Conservation (phyloP, 345 rosid species). For the Lepidium africanum region DNA sequence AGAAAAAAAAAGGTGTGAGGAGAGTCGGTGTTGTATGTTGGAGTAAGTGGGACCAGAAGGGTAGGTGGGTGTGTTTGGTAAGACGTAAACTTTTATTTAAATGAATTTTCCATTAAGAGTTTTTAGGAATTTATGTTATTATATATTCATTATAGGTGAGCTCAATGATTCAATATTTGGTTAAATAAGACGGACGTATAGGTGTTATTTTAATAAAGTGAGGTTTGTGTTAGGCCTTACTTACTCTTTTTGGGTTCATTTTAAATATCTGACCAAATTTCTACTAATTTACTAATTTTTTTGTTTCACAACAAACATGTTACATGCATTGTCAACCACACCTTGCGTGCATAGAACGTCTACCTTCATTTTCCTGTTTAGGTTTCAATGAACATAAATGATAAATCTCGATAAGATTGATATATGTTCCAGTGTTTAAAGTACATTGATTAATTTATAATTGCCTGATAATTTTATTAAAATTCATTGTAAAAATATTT, state of each 20-base stretch:
- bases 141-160: conserved; percentile 9
- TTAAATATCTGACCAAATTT: not conserved
- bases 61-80: conserved; percentile 26
- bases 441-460: too few species aligned
- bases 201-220: not conserved
- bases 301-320: not conserved
- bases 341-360: not conserved
- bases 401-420: too few species aligned
- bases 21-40: conserved; percentile 11
- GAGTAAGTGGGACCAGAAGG: conserved; percentile 13
- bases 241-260: not conserved
- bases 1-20: not conserved
- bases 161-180: not conserved
- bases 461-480: too few species aligned
- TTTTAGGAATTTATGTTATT: not conserved
- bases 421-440: too few species aligned
- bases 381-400: not conserved
- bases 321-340: not conserved
- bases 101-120: not conserved
- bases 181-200: not conserved
- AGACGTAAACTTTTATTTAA: not conserved
- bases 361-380: not conserved
- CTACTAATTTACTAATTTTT: not conserved
- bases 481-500: too few species aligned
- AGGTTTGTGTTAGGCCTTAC: not conserved